A percentile compares a stretch with the other conserved stretches of the same genome.
phyloP scores from a whole-genome alignment of 2,329 filamentous ascomycete genomes.

The Fonsecaea nubica region DNA sequence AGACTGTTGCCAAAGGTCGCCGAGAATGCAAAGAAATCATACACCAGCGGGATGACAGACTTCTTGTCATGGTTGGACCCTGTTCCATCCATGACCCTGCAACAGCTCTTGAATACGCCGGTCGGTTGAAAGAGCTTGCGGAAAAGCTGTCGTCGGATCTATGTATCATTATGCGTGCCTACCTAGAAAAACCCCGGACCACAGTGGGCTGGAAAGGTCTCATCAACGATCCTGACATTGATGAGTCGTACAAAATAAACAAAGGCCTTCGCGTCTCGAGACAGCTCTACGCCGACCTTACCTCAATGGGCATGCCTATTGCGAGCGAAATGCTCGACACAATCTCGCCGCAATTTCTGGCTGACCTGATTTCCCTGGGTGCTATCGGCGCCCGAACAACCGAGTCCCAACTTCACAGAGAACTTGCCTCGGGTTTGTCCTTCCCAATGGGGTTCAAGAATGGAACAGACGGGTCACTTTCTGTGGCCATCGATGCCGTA shows the following conservation, averaged over 20 bases:
- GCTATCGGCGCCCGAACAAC: conserved; percentile 96
- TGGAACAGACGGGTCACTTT: conserved; percentile 88
- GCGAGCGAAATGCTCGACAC: conserved; percentile 98
- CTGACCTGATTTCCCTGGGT: conserved; percentile 87
- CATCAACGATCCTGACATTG: conserved; percentile 98
- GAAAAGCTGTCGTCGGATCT: conserved; percentile 89
- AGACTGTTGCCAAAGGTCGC: conserved; percentile 65
- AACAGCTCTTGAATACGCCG: conserved; percentile 91
- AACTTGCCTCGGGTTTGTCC: conserved; percentile 88
- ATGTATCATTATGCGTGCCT: conserved; percentile 95
- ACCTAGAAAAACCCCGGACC: conserved; percentile 97
- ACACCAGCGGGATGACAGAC: conserved; percentile 64
- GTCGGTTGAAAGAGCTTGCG: conserved; percentile 78
- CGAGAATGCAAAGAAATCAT: conserved; percentile 67
- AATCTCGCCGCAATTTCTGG: conserved; percentile 95
- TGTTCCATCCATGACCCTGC: conserved; percentile 97
- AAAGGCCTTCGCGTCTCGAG: conserved; percentile 87
- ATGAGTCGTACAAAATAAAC: conserved; percentile 99
- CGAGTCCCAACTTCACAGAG: conserved; percentile 92
- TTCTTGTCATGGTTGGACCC: conserved; percentile 86
- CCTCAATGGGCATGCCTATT: conserved; percentile 89
- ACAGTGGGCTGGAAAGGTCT: conserved; percentile 99
- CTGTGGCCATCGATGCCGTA: conserved; percentile 93
- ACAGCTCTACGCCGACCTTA: conserved; percentile 92
- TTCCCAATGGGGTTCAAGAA: conserved; percentile 99